A percentile compares a stretch with the other conserved stretches of the same genome.
Evolutionary conservation across 495 filamentous ascomycete genomes (phyloP).

Genomic region (Astrothelium macrocarpum): DNA sequence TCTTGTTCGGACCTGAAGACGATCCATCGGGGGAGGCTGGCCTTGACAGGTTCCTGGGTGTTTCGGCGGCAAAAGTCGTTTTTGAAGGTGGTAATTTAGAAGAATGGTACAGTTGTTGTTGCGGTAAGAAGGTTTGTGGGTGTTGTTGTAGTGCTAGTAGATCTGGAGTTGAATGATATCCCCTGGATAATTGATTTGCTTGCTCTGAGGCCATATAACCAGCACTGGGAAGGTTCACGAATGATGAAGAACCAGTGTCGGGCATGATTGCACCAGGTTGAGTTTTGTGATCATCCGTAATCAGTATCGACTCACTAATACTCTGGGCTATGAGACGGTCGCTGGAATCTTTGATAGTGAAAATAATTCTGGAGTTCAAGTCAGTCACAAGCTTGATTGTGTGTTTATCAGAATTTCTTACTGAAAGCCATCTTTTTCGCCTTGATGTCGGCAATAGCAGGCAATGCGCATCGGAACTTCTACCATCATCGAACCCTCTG

Average conservation of each 20-base stretch:
- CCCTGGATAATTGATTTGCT: conserved; percentile 16
- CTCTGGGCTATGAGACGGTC: conserved; percentile 69
- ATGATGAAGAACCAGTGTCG: conserved; percentile 39
- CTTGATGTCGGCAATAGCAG: conserved; percentile 91
- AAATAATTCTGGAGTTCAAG: conserved; percentile 59
- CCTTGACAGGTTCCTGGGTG: conserved; percentile 57
- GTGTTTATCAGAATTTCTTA: conserved; percentile 25
- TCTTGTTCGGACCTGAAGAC: conserved; percentile 54
- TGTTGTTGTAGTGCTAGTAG: conserved; percentile 40
- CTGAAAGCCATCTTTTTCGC: conserved; percentile 84
- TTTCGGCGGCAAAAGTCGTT: conserved; percentile 39
- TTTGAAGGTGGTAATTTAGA: conserved; percentile 32
- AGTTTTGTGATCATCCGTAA: conserved; percentile 95
- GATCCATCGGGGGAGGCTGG: conserved; percentile 56
- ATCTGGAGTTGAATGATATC: conserved; percentile 42
- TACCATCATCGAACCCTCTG: conserved; percentile 58
- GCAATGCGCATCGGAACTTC: conserved; percentile 90
- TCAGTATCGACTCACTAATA: conserved; percentile 81
- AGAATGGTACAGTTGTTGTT: not conserved
- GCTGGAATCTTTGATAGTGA: conserved; percentile 74
- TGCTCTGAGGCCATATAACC: not conserved
- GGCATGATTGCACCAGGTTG: conserved; percentile 34
- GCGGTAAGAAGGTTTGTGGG: not conserved
- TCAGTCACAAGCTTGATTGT: not conserved
- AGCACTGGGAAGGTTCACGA: not conserved